Evolutionary conservation across 805 yeast genomes (phyloP), one percentile per base, ranked within the genome.

Genomic region (Jamesozyma piceae): DNA sequence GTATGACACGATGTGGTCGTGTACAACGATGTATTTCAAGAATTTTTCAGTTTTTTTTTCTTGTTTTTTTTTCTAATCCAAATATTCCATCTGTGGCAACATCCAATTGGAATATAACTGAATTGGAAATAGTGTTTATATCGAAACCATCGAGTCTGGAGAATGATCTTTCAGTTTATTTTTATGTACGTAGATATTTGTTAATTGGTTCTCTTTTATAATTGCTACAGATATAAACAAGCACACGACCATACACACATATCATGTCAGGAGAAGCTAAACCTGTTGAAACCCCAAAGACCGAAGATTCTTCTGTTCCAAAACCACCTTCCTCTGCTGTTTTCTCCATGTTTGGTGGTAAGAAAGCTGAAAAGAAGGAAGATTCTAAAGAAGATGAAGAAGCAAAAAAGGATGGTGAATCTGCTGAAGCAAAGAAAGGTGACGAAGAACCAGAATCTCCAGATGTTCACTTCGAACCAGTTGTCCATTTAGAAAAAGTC

Each of bases 331-430:
- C 87, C 24, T 64, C 94, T 43, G 80, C 82, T 62, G 95, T 88
- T 19, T 89, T 90, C 61, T 80, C 95, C 60, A 84, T 89, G 95
- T 90, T 90, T 65, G 97, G 97, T 46, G 96, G 95, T 51, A 80
- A 80, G 64, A 80, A 83, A 62, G 78, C 78, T 53, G 78, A 78
- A 72, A 78, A 74, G 66, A 62, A 61, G 58, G 74, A 63, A 49
- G 66, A 65, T 40, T 67, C 63, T 34, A 74, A 63, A 49, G 65
- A 54, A 37, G 64, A 62, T 34, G 64, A 64, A 37, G 51, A 49
- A n/a, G 50, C 50, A 27, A 51, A 53, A 28, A 55, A 54, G 43
- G 54, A 55, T 21, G 41, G 49, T 18, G 50, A 60, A 9, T 53
- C 57, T 22, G 49, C 47, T 27, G 57, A 62, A 35, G 62, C 60